A percentile compares a stretch with the other conserved stretches of the same genome.
Conservation (phyloP, 148 eudicot species). For the Cornus suecica region DNA sequence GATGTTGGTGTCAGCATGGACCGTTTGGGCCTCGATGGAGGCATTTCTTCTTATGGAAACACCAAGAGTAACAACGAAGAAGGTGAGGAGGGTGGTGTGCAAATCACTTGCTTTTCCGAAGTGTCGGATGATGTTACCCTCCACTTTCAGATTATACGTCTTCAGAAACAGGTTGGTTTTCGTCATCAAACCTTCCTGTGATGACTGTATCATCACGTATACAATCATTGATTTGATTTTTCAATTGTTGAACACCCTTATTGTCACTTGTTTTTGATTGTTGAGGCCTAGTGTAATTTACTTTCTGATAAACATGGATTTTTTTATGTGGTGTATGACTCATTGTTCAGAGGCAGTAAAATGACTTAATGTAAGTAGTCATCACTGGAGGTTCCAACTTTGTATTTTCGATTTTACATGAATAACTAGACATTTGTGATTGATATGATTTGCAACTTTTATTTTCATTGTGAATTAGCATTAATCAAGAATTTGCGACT, state of each 20-base stretch:
- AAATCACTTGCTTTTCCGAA: slow-evolving; percentile 42
- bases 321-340: too few species aligned
- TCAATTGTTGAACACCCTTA: too few species aligned
- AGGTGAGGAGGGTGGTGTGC: slow-evolving; percentile 12
- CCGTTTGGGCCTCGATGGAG: not conserved
- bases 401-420: too few species aligned
- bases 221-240: not conserved
- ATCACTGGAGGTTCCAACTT: too few species aligned
- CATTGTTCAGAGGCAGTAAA: too few species aligned
- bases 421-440: too few species aligned
- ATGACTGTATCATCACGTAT: not conserved
- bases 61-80: not conserved
- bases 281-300: too few species aligned
- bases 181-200: not conserved
- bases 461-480: too few species aligned
- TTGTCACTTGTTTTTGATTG: too few species aligned
- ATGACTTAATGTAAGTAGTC: too few species aligned
- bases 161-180: slow-evolving; percentile 39
- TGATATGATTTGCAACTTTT: too few species aligned
- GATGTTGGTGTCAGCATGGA: not conserved
- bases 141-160: slow-evolving; percentile 49
- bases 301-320: too few species aligned
- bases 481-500: not conserved
- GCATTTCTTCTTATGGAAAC: not conserved
- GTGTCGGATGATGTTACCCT: slow-evolving; percentile 28